phyloP scores from a whole-genome alignment of 1,284 basidiomycete genomes.

The Fomitiporia mediterranea region DNA sequence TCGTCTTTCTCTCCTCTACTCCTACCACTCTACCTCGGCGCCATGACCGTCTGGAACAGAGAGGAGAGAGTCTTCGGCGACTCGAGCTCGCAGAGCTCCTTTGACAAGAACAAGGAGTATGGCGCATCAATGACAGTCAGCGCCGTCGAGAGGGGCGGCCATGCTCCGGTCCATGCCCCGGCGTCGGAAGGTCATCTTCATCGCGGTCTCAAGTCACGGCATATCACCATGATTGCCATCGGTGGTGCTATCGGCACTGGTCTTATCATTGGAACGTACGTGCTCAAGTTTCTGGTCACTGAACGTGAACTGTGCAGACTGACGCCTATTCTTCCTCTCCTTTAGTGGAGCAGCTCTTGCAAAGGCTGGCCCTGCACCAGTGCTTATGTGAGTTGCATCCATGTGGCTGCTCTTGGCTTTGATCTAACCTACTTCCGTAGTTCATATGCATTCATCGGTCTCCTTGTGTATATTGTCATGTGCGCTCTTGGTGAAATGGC shows the following conservation, averaged over 20 bases:
- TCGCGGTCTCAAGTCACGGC: conserved; percentile 58
- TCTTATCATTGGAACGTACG: conserved; percentile 61
- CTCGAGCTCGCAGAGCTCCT: conserved; percentile 3
- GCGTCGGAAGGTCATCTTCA: conserved; percentile 35
- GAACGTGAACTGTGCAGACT: neutral
- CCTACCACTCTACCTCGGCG: neutral
- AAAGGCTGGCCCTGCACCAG: conserved; percentile 49
- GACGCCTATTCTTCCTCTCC: neutral
- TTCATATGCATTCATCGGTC: conserved; percentile 41
- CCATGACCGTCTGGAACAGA: conserved; percentile 7
- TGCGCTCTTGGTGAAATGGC: conserved; percentile 36
- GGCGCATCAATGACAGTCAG: neutral
- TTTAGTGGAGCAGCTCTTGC: conserved; percentile 46
- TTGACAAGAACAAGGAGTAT: neutral
- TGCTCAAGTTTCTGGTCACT: neutral
- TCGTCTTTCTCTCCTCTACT: neutral
- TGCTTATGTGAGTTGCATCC: conserved; percentile 32
- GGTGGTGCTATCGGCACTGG: conserved; percentile 65
- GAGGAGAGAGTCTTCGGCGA: conserved; percentile 2
- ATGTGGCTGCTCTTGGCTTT: neutral
- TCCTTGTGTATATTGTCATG: conserved; percentile 49
- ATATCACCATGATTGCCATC: conserved; percentile 70
- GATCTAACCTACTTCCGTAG: neutral
- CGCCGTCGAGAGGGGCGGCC: neutral
- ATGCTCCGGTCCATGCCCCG: neutral